phyloP scores from a whole-genome alignment of 1,139 yeast genomes.

The Kluyveromyces sp. region DNA sequence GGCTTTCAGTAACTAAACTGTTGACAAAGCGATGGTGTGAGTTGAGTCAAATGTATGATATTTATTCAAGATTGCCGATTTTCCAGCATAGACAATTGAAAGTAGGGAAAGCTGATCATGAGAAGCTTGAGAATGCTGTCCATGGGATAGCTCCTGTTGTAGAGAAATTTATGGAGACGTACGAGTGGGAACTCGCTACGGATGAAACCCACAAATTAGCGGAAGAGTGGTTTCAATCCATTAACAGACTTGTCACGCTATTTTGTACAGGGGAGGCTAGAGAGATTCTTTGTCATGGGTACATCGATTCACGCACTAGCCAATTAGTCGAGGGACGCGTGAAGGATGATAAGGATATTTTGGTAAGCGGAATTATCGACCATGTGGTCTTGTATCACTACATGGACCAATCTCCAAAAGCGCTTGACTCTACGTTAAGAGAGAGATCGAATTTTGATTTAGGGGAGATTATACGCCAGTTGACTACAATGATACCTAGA shows the following conservation, averaged over 20 bases:
- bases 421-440: slow-evolving; percentile 27
- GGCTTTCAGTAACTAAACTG: slow-evolving; percentile 40
- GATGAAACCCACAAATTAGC: slow-evolving; percentile 29
- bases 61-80: slow-evolving; percentile 36
- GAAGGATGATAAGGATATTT: slow-evolving; percentile 29
- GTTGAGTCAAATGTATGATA: slow-evolving; percentile 39
- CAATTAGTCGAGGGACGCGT: slow-evolving; percentile 23
- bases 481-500: slow-evolving; percentile 5
- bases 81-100: slow-evolving; percentile 32
- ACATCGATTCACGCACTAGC: slow-evolving; percentile 34
- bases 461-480: slow-evolving; percentile 7
- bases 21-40: slow-evolving; percentile 50
- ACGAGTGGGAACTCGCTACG: slow-evolving; percentile 20
- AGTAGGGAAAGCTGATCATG: slow-evolving; percentile 40
- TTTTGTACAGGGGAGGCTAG: slow-evolving; percentile 47
- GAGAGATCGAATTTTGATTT: slow-evolving; percentile 17
- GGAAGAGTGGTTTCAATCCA: slow-evolving; percentile 34
- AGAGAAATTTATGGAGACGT: slow-evolving; percentile 19
- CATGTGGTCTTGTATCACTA: slow-evolving; percentile 32
- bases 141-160: slow-evolving; percentile 34
- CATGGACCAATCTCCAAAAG: slow-evolving; percentile 14
- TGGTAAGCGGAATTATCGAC: slow-evolving; percentile 62
- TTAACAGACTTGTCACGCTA: slow-evolving; percentile 36
- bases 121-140: slow-evolving; percentile 36
- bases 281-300: slow-evolving; percentile 54